Conservation (phyloP, 768 basidiomycete species). For the Leccinum truebloodii region DNA sequence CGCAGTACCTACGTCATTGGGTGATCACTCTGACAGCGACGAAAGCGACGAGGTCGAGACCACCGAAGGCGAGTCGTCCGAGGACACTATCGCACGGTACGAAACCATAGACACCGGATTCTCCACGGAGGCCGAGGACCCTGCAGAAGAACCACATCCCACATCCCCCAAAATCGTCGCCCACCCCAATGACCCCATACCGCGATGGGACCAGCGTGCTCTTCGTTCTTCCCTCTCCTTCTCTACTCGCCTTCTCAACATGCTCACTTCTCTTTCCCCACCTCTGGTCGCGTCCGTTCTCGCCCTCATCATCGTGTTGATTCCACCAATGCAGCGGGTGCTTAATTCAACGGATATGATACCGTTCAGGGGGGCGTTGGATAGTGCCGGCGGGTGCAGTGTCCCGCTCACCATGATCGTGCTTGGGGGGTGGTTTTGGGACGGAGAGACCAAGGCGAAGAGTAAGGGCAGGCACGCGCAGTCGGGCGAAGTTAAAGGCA, state of each 20-base stretch:
- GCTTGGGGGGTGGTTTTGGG: constrained; percentile 89
- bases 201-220: constrained; percentile 7
- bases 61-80: constrained; percentile 24
- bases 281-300: constrained; percentile 80
- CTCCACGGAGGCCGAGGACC: constrained; percentile 18
- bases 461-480: background rate
- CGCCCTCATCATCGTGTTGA: constrained; percentile 76
- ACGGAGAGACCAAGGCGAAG: constrained; percentile 23
- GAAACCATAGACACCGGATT: constrained; percentile 13
- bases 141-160: background rate
- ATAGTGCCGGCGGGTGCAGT: constrained; percentile 69
- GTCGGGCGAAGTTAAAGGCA: background rate
- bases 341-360: constrained; percentile 60
- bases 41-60: constrained; percentile 12
- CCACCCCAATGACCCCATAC: background rate
- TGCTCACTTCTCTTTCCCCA: constrained; percentile 74
- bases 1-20: constrained; percentile 22
- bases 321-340: constrained; percentile 70
- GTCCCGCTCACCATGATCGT: constrained; percentile 91
- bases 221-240: background rate
- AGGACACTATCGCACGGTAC: constrained; percentile 19
- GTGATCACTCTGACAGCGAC: constrained; percentile 30
- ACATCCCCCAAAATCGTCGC: background rate
- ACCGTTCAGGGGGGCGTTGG: constrained; percentile 68
- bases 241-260: background rate